Percentiles rank a stretch among this genome's conserved stretches.
Evolutionary conservation across 129 eudicot genomes (phyloP).

Genomic region (Saposhnikovia divaricata): DNA sequence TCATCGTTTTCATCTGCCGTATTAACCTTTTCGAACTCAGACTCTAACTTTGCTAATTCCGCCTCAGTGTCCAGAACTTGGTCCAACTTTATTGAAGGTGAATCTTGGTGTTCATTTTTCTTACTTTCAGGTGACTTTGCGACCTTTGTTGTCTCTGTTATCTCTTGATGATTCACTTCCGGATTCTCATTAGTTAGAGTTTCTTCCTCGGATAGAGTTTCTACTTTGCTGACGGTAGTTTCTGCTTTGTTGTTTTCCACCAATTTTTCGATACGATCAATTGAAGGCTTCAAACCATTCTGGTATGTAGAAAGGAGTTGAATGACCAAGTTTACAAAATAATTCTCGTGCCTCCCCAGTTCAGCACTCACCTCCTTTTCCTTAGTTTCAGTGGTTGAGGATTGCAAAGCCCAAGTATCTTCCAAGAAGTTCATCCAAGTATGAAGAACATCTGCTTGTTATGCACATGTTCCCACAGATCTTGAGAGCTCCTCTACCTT

Average conservation of each 20-base stretch:
- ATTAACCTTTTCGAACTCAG: slow-evolving; percentile 79
- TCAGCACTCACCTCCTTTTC: slow-evolving; percentile 80
- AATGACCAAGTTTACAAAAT: slow-evolving; percentile 64
- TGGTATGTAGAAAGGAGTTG: slow-evolving; percentile 68
- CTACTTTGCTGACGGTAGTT: slow-evolving; percentile 34
- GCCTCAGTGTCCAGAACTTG: slow-evolving; percentile 60
- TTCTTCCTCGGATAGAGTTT: slow-evolving; percentile 35
- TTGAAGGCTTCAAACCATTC: slow-evolving; percentile 70
- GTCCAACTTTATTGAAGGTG: slow-evolving; percentile 31
- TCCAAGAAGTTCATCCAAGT: slow-evolving; percentile 97
- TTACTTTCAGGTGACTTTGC: slow-evolving; percentile 22
- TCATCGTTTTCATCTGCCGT: slow-evolving; percentile 36
- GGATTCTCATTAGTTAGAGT: too few species aligned
- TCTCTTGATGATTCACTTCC: slow-evolving; percentile 20
- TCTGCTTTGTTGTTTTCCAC: slow-evolving; percentile 48
- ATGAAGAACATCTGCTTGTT: slow-evolving; percentile 67
- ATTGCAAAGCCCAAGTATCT: slow-evolving; percentile 88
- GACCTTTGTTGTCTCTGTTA: slow-evolving; percentile 17
- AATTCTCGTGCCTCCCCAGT: slow-evolving; percentile 69
- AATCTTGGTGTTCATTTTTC: slow-evolving; percentile 24
- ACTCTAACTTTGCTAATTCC: slow-evolving; percentile 77
- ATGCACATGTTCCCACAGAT: slow-evolving; percentile 65
- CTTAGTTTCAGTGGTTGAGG: slow-evolving; percentile 55
- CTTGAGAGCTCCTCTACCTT: slow-evolving; percentile 85
- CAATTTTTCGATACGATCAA: slow-evolving; percentile 65